Base-by-base conservation (phyloP, 2,329 filamentous ascomycete species). In the Pseudogymnoascus sp. region DNA sequence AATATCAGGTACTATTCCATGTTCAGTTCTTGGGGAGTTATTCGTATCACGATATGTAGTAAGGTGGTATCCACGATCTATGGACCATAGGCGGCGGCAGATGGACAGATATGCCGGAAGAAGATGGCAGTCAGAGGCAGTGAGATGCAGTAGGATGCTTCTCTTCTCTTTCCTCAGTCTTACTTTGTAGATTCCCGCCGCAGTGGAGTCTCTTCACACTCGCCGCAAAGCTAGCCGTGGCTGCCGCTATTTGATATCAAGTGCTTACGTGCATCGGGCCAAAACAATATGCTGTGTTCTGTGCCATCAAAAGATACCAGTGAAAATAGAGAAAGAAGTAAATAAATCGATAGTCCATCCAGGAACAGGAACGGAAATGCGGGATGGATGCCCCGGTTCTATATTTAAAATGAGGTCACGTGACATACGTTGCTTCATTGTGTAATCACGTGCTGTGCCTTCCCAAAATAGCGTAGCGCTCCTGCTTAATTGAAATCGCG, bases 401-500 rank as follows among this genome's bases (percentile, higher is more conserved):
- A 38, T n/a, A 16, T 38, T 38, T 44, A 44, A 18, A 12, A n/a
- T 5, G 5, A 25, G 6, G 14, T 53, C 47, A 56, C 47, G 47
- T 56, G 47, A 28, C 4, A 16, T 1, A 4, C 12, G 2, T 7
- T 5, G 1, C 18, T n/a, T 14, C 6, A 21, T 21, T 21, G 21
- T 21, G 21, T 21, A 21, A 4, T 50, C 47, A 53, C 47, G 47
- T 53, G 47, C 1, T 1, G 4, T 11, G 11, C 2, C 2, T 14
- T 33, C 50, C 28, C n/a, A 33, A 56, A 56, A 7, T 21, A 33
- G 50, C 50, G 10, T 33, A 56, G 50, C 28, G 28, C 5, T 8
- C 50, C 50, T 56, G 5, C 28, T 56, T 56, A 56, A 56, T 56
- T 56, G 50, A 56, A 56, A 56, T 56, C 50, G 50, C 50, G 50